Evolutionary conservation across 129 eudicot genomes (phyloP).

Genomic region (Kitagawia praeruptora): DNA sequence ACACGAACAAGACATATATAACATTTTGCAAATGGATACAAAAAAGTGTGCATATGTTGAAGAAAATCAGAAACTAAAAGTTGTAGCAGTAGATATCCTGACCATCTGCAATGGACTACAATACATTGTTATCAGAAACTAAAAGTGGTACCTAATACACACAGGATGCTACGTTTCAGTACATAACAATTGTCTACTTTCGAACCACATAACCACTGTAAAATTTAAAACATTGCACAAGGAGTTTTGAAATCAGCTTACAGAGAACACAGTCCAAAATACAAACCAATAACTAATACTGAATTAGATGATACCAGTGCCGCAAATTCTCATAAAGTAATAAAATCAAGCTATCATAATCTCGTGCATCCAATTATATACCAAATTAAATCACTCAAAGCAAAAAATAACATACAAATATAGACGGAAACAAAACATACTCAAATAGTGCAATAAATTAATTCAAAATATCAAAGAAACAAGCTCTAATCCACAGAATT

Average conservation of each 20-base stretch:
- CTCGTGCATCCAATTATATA: neutral
- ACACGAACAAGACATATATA: neutral
- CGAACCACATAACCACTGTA: neutral
- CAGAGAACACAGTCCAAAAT: neutral
- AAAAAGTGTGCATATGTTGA: neutral
- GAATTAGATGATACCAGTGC: neutral
- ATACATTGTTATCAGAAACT: too few relatives aligned
- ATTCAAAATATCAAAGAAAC: neutral
- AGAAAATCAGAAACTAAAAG: neutral
- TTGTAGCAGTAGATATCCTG: neutral
- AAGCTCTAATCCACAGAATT: neutral
- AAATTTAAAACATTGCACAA: neutral
- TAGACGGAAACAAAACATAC: neutral
- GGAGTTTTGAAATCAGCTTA: neutral
- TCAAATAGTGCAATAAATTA: neutral
- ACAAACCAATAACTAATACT: neutral
- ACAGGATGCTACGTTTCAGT: neutral
- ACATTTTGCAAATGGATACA: neutral
- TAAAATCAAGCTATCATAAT: neutral
- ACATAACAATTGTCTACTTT: neutral
- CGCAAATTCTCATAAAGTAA: neutral
- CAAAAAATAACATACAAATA: neutral
- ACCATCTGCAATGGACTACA: neutral
- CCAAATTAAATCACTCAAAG: neutral
- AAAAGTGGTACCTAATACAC: neutral